Base-by-base conservation (phyloP, 805 yeast species). In the Suhomyces vadensis region DNA sequence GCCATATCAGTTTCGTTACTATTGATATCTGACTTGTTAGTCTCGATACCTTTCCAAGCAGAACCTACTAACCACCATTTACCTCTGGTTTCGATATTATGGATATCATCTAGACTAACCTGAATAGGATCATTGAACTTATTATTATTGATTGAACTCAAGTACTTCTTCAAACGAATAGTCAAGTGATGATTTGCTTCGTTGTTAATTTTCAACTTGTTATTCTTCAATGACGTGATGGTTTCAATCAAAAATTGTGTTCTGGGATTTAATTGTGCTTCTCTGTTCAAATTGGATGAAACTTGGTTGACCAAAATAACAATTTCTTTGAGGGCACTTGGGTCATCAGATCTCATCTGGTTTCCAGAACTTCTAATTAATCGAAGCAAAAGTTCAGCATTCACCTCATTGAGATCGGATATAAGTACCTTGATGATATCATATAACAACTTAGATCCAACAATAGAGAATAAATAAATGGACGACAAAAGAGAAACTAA, bases 21-120 rank as follows among this genome's bases (percentile, higher is more conserved):
- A 57, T 5, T 36, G 27, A 51, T 55, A 24, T 50, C 49, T 35
- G 35, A 35, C 26, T 49, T 47, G 13, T 50, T 50, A 35, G 31
- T 20, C 25, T 42, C 46, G 10, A 41, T 50, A 2, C 96, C 97
- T 57, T 82, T 87, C 97, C 97, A 94, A 0, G 99, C 96, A 1
- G 98, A 87, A 39, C 99, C 99, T 23, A 94, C 92, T 24, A 94
- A 73, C 99, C 99, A 94, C 99, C 99, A 94, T 65, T 92, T 94
- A 45, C 99, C 99, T 51, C 82, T 81, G 0, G 84, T 79, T 10
- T 84, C 87, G 19, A 88, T 75, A 48, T 79, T 81, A 39, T 78
- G 81, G 45, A 94, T 89, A 67, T 94, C 99, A 37, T 81, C 83
- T 16, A 92, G 69, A 2, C 87, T 70, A 0, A 94, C 98, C 52